Evolutionary conservation across 2,329 filamentous ascomycete genomes (phyloP), one percentile per base, ranked within the genome.

Genomic region (Penicillium vulpinum): DNA sequence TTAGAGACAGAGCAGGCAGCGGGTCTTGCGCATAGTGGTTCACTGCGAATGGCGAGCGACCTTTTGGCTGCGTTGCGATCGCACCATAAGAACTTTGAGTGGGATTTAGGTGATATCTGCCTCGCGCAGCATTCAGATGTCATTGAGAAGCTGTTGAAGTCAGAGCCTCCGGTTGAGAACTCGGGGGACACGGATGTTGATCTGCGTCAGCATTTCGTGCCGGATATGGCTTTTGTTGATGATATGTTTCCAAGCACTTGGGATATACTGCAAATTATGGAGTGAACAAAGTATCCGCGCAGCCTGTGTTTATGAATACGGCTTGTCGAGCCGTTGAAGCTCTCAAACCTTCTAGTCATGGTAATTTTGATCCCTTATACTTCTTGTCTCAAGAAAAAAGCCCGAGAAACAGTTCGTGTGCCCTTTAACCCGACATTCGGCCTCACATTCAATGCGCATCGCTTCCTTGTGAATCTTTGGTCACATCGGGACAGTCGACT

Each of bases 91-190:
- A 65, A 70, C 5, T 69, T 67, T 41, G 69, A 63, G 0, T 84
- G 82, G 81, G 81, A 84, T 57, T 67, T 84, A 1, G 81, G 74
- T 0, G 80, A 83, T 46, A 73, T 80, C 5, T 83, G 81, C 57
- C 66, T 84, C 1, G 72, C 75, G 0, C 78, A 82, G 46, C 78
- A 81, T 58, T 68, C 72, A 6, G 79, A 81, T 11, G 65, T 82
- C 13, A 70, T 83, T 0, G 77, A 82, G 29, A 81, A 77, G 61
- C 59, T 73, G 22, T 48, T 59, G 43, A 60, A n/a, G 9, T 60
- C 54, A 13, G 36, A n/a, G 1, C 48, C 51, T n/a, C 36, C 28
- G 5, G 39, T 18, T 3, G 21, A 41, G 11, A 31, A 38, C 11
- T 18, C 43, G 0, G 29, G 26, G 13, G 55, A 45, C 3, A 24